These are phyloP conservation scores for Lathyrus sativus DNA, from an alignment of 306 rosid species.

Conservation along the genomic window DNA sequence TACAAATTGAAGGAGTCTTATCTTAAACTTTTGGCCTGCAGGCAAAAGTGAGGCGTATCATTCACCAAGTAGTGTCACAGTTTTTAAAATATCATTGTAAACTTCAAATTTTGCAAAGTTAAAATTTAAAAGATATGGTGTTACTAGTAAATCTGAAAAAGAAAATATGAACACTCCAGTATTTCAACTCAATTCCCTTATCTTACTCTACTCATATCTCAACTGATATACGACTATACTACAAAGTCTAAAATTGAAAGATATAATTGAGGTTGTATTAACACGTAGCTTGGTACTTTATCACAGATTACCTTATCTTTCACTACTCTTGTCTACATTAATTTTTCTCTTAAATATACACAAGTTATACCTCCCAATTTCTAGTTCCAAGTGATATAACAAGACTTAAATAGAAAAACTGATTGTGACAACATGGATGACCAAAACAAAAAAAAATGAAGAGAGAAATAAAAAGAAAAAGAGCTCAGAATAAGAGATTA, in stretches of 20 bases:
- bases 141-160: not conserved
- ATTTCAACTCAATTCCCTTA: not conserved
- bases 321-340: not conserved
- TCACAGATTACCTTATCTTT: slow-evolving; percentile 2
- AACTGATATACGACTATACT: no score
- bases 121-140: not conserved
- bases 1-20: not conserved
- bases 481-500: slow-evolving; percentile 48
- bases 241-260: no score
- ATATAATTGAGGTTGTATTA: no score
- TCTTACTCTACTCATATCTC: not conserved
- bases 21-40: not conserved
- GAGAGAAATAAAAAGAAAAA: slow-evolving; percentile 15
- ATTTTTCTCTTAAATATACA: slow-evolving; percentile 6
- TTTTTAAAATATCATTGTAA: not conserved
- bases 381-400: slow-evolving; percentile 36
- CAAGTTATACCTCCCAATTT: slow-evolving; percentile 22
- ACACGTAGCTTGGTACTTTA: not conserved
- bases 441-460: slow-evolving; percentile 14
- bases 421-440: slow-evolving; percentile 6
- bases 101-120: not conserved
- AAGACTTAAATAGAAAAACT: slow-evolving; percentile 35
- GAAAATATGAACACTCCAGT: not conserved
- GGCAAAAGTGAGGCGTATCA: not conserved
- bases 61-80: not conserved